Base-by-base conservation (phyloP, 768 basidiomycete genomes). In the Serpula lacrymans region DNA sequence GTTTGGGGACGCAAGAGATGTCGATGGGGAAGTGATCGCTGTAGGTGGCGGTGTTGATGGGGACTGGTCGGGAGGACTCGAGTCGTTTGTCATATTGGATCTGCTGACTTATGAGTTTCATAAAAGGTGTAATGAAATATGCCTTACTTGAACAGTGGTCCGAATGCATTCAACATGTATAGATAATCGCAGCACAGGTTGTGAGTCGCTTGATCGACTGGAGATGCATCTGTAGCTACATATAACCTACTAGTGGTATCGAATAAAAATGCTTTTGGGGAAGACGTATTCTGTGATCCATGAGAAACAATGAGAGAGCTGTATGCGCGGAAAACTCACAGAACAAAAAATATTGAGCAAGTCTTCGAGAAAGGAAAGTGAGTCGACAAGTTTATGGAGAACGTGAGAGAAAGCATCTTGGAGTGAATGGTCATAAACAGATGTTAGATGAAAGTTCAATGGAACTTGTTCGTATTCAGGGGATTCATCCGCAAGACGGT, bases 211-310 rank as follows among this genome's bases (percentile, higher is more conserved):
- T 83, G 76, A 57, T 97, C 93, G 20, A 95, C 88, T 4, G 93
- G 90, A 0, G 88, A 90, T 13, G 84, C 83, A 54, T 98, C 95
- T 9, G 93, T 93, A 9, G 93, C 93, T n/a, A 97, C 74, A 55
- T 94, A 93, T 20, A 96, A 68, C 35, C 89, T 75, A 17, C 90
- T 91, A 4, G 72, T 72, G 13, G 78, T 82, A 55, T 98, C 94
- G 51, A 95, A 97, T 11, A 98, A 65, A 57, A 94, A 98, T 0
- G 92, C 89, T 59, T 98, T 98, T 26, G 89, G 83, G 22, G 93
- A 87, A 53, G 88, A 88, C 2, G 88, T 93, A 46, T 91, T 91
- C 91, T 95, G 50, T 13, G 37, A 12, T 4, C 23, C 10, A 30
- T 37, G 18, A 48, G 29, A 31, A 27, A 26, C 20, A 42, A 16